Evolutionary conservation across 2,329 filamentous ascomycete species (phyloP), one percentile per base, ranked within the genome.

Genomic region (Pseudogymnoascus sp.): DNA sequence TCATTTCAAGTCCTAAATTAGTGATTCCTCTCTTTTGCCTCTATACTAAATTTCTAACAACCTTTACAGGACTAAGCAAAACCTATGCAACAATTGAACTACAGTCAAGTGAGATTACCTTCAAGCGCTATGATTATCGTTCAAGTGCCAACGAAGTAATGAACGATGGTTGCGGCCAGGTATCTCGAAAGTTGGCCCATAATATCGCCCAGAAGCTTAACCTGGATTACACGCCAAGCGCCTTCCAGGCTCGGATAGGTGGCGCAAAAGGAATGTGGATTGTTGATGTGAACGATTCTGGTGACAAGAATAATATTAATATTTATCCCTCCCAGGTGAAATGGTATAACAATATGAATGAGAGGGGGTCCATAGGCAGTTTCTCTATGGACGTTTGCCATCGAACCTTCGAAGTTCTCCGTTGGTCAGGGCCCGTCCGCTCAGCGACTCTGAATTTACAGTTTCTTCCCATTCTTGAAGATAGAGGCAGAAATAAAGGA

Each of bases 231-330:
- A 70, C 82, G 0, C 87, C 88, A 0, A 82, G 82, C 35, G 85
- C 80, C 0, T 85, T 87, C 50, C 89, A 93, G 71, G 88, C 77
- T 1, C 81, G 90, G 0, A 81, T 92, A 36, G 87, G 84, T 8
- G 83, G 86, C 15, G 87, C 87, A 0, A 93, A 93, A 70, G 90
- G 89, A 0, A 77, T 92, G 65, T 92, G 88, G 89, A 78, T 87
- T 53, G 72, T 87, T 4, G 84, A 87, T 65, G 75, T 77, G 0
- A 68, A 75, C 0, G 78, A 81, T 25, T 71, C 73, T 0, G 73
- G 78, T 1, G 69, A 75, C 0, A 72, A 84, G 14, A 68, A 73
- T 14, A 89, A 86, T 87, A 88, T 91, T 41, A 79, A 86, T 61
- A 82, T 87, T 0, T 84, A 78, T 61, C 77, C 76, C 0, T 90